phyloP scores from a whole-genome alignment of 257 asterid genomes.

The Przewalskia tangutica region DNA sequence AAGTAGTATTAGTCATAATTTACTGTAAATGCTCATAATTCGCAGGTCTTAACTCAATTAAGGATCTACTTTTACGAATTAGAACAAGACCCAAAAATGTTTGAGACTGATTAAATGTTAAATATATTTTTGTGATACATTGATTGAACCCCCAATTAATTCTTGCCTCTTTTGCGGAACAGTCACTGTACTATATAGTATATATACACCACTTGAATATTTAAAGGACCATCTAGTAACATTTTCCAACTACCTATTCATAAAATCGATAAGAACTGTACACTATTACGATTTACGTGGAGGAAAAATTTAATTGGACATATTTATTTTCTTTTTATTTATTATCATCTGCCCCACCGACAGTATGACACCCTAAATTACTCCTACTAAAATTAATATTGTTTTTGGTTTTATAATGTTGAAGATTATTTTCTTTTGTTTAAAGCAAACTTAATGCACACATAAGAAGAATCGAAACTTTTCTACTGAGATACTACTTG shows the following conservation, averaged over 20 bases:
- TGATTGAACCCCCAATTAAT: background rate
- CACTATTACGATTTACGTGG: slow-evolving; percentile 23
- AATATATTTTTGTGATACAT: slow-evolving; percentile 1
- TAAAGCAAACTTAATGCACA: background rate
- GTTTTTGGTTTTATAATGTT: background rate
- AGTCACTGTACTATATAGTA: background rate
- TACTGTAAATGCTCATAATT: too few relatives aligned
- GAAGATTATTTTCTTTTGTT: background rate
- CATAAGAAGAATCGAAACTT: background rate
- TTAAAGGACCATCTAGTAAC: slow-evolving; percentile 25
- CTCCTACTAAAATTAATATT: background rate
- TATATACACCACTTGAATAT: slow-evolving; percentile 7
- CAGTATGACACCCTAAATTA: slow-evolving; percentile 2
- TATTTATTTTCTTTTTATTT: background rate
- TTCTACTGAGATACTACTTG: background rate
- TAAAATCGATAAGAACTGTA: slow-evolving; percentile 14
- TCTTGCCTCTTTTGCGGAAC: slow-evolving; percentile 5
- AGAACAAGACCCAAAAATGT: too few relatives aligned
- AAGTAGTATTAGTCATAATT: too few relatives aligned
- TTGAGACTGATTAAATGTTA: too few relatives aligned
- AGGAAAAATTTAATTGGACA: slow-evolving; percentile 2
- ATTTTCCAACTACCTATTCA: slow-evolving; percentile 23
- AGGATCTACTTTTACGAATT: too few relatives aligned
- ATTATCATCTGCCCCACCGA: slow-evolving; percentile 19
- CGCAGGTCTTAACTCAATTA: too few relatives aligned